These are phyloP conservation scores for Artemisia argyi DNA, from an alignment of 129 eudicot genomes.

Conservation along the genomic window DNA sequence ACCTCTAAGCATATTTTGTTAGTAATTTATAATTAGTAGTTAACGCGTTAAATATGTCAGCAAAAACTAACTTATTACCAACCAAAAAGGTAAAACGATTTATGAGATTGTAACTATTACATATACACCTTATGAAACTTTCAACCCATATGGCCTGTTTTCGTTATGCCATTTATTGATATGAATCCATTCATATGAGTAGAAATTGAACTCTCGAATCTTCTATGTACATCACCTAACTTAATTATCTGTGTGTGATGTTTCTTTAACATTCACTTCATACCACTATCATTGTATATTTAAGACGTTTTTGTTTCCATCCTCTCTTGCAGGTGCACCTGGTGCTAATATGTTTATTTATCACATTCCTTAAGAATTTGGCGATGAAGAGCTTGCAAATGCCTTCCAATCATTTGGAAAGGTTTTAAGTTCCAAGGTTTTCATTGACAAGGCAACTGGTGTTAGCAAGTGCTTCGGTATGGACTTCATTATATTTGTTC, in stretches of 20 bases:
- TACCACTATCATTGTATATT: not conserved
- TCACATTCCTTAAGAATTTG: conserved; percentile 95
- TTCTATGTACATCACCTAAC: not conserved
- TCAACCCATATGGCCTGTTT: not conserved
- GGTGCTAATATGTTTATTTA: conserved; percentile 90
- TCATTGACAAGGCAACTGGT: conserved; percentile 85
- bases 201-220: no score
- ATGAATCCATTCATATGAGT: no score
- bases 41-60: no score
- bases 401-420: conserved; percentile 81
- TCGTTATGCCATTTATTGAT: no score
- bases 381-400: conserved; percentile 85
- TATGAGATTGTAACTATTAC: no score
- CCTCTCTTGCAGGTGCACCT: conserved; percentile 72
- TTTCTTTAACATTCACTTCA: not conserved
- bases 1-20: no score
- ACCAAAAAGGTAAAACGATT: no score
- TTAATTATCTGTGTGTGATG: not conserved
- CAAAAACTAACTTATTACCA: no score
- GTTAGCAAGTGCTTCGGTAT: conserved; percentile 95
- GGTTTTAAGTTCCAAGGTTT: conserved; percentile 91
- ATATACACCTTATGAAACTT: no score
- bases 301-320: conserved; percentile 1
- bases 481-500: conserved; percentile 7
- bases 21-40: no score